A percentile compares a stretch with the other conserved stretches of the same genome.
Evolutionary conservation across 2,329 filamentous ascomycete genomes (phyloP).

Genomic region (Penicillium sp.): DNA sequence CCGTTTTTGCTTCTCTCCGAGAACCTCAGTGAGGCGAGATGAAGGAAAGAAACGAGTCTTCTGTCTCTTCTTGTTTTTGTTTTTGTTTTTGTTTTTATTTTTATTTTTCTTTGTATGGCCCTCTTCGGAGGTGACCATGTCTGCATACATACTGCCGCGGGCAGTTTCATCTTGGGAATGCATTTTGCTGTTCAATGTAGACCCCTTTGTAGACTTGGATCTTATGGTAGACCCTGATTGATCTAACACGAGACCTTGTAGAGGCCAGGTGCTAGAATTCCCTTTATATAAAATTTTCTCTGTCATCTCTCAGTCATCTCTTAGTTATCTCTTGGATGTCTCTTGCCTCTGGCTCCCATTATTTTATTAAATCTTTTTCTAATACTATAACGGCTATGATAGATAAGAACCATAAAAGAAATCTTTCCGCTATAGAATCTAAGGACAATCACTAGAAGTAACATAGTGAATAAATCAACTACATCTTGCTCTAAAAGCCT

Average conservation of each 20-base stretch:
- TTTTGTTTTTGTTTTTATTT: background rate
- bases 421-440: background rate
- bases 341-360: background rate
- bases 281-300: no score
- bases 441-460: conserved; percentile 3
- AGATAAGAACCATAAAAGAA: background rate
- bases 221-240: background rate
- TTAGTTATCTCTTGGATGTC: no score
- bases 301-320: no score
- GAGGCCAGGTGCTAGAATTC: background rate
- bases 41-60: background rate
- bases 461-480: no score
- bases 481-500: background rate
- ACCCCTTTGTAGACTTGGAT: background rate
- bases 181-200: background rate
- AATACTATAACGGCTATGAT: background rate
- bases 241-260: background rate
- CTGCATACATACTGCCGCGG: background rate
- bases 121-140: background rate
- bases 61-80: background rate
- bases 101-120: background rate
- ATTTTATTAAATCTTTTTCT: background rate
- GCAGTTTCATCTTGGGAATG: background rate
- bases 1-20: conserved; percentile 1
- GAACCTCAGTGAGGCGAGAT: background rate